Percentiles rank a stretch among this genome's conserved stretches.
Evolutionary conservation across 2,329 filamentous ascomycete genomes (phyloP).

Genomic region (Fusarium hainanense): DNA sequence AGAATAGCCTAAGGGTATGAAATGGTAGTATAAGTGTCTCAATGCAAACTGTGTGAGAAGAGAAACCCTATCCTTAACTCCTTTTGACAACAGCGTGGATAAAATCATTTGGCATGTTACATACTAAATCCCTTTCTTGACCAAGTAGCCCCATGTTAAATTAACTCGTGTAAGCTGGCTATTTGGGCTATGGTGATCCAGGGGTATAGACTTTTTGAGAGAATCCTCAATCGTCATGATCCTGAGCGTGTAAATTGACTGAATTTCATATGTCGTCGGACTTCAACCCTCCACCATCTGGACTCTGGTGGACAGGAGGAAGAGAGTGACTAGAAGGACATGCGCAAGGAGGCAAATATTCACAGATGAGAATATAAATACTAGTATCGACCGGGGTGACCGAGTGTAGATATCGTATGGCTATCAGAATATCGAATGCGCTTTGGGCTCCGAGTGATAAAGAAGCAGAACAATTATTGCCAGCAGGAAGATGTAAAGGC

Average conservation of each 20-base stretch:
- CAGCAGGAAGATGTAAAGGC: not conserved
- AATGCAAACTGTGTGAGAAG: not conserved
- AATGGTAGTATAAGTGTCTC: accelerated
- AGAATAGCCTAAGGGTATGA: not conserved
- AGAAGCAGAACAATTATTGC: no score
- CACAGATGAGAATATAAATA: not conserved
- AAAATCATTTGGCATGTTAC: not conserved
- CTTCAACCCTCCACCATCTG: not conserved
- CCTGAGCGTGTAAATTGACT: not conserved
- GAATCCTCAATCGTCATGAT: not conserved
- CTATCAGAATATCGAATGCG: not conserved
- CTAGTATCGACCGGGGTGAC: not conserved
- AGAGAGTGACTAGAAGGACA: not conserved
- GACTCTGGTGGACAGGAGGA: not conserved
- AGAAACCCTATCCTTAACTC: not conserved
- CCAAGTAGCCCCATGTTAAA: not conserved
- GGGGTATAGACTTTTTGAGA: not conserved
- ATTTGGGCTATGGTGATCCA: not conserved
- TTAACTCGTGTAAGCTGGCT: not conserved
- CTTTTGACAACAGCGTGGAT: not conserved
- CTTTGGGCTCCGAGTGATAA: not conserved
- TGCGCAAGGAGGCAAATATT: not conserved
- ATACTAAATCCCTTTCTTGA: not conserved
- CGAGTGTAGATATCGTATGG: not conserved
- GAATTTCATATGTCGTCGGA: not conserved